Conservation (phyloP, 202 grass and related monocot genomes). For the Setaria viridis region DNA sequence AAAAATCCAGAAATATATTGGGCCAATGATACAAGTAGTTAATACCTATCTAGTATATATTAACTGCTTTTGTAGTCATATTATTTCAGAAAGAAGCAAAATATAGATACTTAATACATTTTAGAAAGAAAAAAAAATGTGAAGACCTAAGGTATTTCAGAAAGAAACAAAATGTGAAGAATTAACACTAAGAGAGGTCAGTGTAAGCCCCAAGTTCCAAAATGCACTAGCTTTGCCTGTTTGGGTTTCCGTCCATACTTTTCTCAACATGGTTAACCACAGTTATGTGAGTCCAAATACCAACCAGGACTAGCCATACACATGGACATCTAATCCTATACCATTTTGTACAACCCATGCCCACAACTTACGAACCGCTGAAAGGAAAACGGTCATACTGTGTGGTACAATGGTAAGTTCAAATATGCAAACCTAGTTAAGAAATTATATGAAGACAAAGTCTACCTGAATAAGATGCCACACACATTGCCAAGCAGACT, state of each 20-base stretch:
- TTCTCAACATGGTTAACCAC: conserved; percentile 19
- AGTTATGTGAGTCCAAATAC: conserved; percentile 28
- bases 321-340: conserved; percentile 13
- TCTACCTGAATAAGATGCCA: conserved; percentile 97
- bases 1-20: not conserved
- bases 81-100: conserved; percentile 28
- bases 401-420: not conserved
- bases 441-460: conserved; percentile 28
- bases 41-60: conserved; percentile 7
- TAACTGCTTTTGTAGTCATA: not conserved
- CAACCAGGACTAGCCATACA: conserved; percentile 1
- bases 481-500: conserved; percentile 83
- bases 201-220: not conserved
- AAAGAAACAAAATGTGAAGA: conserved; percentile 16
- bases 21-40: conserved; percentile 5
- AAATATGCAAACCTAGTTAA: conserved; percentile 24
- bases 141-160: not conserved
- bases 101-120: not conserved
- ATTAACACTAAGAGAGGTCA: not conserved
- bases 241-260: not conserved
- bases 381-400: conserved; percentile 21
- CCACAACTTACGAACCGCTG: not conserved
- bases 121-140: conserved; percentile 25
- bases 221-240: conserved; percentile 13
- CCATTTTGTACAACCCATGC: conserved; percentile 20